Percentiles rank a stretch among this genome's conserved stretches.
Evolutionary conservation across 2,329 filamentous ascomycete species (phyloP).

Genomic region (Ceratocystis smalleyi): DNA sequence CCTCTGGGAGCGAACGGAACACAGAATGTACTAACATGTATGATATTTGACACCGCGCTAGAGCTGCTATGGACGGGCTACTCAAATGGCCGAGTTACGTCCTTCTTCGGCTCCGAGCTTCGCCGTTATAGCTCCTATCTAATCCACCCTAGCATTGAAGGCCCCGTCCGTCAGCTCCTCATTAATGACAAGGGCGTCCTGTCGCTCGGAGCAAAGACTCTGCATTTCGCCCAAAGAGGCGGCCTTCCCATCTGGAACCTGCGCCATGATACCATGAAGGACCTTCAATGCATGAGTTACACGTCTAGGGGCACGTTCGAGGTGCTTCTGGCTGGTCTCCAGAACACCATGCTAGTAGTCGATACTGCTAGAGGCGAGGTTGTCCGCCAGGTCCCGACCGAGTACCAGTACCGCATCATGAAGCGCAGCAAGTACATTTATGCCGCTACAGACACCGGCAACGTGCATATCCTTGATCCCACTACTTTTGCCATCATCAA

Average conservation of each 20-base stretch:
- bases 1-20: slow-evolving; percentile 57
- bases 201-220: slow-evolving; percentile 62
- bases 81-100: slow-evolving; percentile 55
- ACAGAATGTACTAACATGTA: slow-evolving; percentile 56
- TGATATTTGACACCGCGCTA: slow-evolving; percentile 78
- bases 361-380: slow-evolving; percentile 57
- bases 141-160: slow-evolving; percentile 57
- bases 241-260: slow-evolving; percentile 83
- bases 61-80: slow-evolving; percentile 91
- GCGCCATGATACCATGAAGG: slow-evolving; percentile 42
- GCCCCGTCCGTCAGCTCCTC: slow-evolving; percentile 70
- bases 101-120: slow-evolving; percentile 73
- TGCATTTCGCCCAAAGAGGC: slow-evolving; percentile 76
- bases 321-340: slow-evolving; percentile 74
- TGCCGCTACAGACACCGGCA: slow-evolving; percentile 68
- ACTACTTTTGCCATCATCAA: slow-evolving; percentile 63
- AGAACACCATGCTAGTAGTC: slow-evolving; percentile 69
- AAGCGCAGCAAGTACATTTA: slow-evolving; percentile 82
- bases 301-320: slow-evolving; percentile 71
- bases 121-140: slow-evolving; percentile 83
- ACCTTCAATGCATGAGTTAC: slow-evolving; percentile 89
- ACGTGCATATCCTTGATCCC: slow-evolving; percentile 74
- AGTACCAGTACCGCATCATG: slow-evolving; percentile 78
- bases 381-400: slow-evolving; percentile 52
- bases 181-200: slow-evolving; percentile 86